phyloP scores from a whole-genome alignment of 805 yeast species.

The Metschnikowia amazonensis region DNA sequence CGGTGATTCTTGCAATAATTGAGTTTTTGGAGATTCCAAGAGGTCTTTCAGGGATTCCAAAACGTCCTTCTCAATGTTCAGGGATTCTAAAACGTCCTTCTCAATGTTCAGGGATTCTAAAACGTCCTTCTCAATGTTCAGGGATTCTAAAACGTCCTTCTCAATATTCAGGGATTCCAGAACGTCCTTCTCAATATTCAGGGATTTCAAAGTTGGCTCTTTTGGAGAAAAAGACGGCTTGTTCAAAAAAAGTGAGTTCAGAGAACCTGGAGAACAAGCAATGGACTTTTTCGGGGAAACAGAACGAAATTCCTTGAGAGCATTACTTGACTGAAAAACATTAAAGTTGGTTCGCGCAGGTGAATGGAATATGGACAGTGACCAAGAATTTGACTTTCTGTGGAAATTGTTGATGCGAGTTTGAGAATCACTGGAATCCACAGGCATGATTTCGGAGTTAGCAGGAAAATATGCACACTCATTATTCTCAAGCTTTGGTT shows the following conservation, averaged over 20 bases:
- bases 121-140: too few relatives aligned
- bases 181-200: too few relatives aligned
- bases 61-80: too few relatives aligned
- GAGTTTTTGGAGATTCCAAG: background rate
- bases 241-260: background rate
- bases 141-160: too few relatives aligned
- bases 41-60: too few relatives aligned
- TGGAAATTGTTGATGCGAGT: background rate
- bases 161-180: too few relatives aligned
- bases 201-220: too few relatives aligned
- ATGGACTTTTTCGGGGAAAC: background rate
- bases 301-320: background rate
- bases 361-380: slow-evolving; percentile 1
- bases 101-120: too few relatives aligned
- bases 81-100: too few relatives aligned
- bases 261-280: background rate
- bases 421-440: background rate
- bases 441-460: background rate
- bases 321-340: background rate
- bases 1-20: slow-evolving; percentile 1
- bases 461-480: too few relatives aligned
- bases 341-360: background rate
- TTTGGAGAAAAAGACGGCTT: background rate
- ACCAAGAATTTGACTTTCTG: slow-evolving; percentile 1
- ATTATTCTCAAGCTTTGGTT: too few relatives aligned